Evolutionary conservation across 2,329 filamentous ascomycete genomes (phyloP), one percentile per base, ranked within the genome.

Genomic region (Gremmenia infestans): DNA sequence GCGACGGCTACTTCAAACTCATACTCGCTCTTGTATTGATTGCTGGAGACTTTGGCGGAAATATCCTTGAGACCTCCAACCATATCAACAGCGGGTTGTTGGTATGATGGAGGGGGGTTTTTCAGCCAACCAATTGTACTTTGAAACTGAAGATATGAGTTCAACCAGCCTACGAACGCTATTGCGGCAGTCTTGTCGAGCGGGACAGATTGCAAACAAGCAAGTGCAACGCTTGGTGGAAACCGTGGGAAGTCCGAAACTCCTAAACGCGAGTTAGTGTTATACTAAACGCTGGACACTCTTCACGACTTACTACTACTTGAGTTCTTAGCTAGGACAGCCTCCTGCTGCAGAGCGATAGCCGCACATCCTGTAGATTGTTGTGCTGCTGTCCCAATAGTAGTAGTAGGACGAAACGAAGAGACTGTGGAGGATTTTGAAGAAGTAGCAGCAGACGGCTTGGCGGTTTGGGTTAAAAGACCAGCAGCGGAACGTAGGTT

Each of bases 1-100:
- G n/a, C 19, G 14, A 59, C 14, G 4, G 57, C 54, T 35, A 22
- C 17, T 36, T 61, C 54, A 35, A 57, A 61, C n/a, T 56, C 56
- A 39, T 59, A 61, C 36, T 61, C 45, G 3, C 50, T 55, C 22
- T 50, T 52, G 36, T 53, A 59, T 22, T 43, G n/a, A n/a, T 52
- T 55, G 14, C 4, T n/a, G 6, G 49, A 22, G 4, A 57, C 47
- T 11, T 32, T 52, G 14, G 11, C 50, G 3, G 25, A 22, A n/a
- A 61, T 46, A n/a, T 19, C 22, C 19, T 59, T 47, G 39, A 61
- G 46, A 45, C 53, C 40, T 3, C 53, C 53, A 19, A 55, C 14
- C 5, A 61, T 47, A 39, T 61, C 59, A 2, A 54, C 35, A 39
- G 52, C 36, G 8, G 48, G 43, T 12, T 48, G 52, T 22, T 49